Evolutionary conservation across 768 basidiomycete species (phyloP).

Genomic region (Dacryopinax spathularia): DNA sequence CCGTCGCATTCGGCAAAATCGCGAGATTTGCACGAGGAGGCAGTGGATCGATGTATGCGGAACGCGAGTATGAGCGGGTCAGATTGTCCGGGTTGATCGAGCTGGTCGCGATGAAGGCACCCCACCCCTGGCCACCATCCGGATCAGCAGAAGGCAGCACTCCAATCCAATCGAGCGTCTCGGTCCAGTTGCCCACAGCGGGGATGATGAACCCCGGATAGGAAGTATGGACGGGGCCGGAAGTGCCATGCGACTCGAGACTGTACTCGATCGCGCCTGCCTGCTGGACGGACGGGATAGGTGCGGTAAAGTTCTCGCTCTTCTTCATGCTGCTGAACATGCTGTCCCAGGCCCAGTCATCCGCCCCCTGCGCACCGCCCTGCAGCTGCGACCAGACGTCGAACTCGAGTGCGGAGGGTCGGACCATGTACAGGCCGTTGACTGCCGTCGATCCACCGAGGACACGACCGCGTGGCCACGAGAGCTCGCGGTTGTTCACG

Average conservation of each 20-base stretch:
- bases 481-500: slow-evolving; percentile 30
- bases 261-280: slow-evolving; percentile 35
- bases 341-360: slow-evolving; percentile 35
- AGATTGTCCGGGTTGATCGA: slow-evolving; percentile 49
- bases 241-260: slow-evolving; percentile 34
- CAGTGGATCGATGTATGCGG: slow-evolving; percentile 50
- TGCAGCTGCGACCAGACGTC: slow-evolving; percentile 33
- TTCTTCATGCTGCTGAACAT: slow-evolving; percentile 36
- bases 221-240: slow-evolving; percentile 35
- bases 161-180: slow-evolving; percentile 34
- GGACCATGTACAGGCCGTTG: slow-evolving; percentile 54
- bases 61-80: slow-evolving; percentile 51
- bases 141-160: slow-evolving; percentile 30
- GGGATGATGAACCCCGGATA: slow-evolving; percentile 42
- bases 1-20: slow-evolving; percentile 46
- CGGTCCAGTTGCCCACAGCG: slow-evolving; percentile 42
- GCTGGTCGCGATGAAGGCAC: slow-evolving; percentile 41
- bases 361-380: slow-evolving; percentile 19
- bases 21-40: slow-evolving; percentile 49
- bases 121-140: slow-evolving; percentile 36
- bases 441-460: slow-evolving; percentile 56
- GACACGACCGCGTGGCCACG: slow-evolving; percentile 53
- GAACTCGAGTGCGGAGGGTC: slow-evolving; percentile 36
- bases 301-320: slow-evolving; percentile 43
- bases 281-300: slow-evolving; percentile 27